phyloP scores from a whole-genome alignment of 2,329 filamentous ascomycete genomes.

The Aspergillus sp. region DNA sequence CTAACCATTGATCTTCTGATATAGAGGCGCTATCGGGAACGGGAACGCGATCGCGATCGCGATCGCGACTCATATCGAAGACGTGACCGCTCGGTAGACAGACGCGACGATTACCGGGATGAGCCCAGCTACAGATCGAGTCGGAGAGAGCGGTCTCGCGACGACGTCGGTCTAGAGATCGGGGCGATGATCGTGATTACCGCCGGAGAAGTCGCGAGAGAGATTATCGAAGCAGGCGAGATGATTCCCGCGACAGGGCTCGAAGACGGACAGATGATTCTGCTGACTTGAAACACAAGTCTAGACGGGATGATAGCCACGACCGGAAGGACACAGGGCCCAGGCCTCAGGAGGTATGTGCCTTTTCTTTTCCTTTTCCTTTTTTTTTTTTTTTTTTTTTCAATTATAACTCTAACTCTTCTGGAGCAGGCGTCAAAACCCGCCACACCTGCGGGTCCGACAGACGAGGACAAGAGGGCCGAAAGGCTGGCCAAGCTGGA shows the following conservation, averaged over 20 bases:
- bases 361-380: too few relatives aligned
- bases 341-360: conserved; percentile 52
- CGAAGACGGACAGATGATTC: conserved; percentile 60
- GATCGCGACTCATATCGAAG: conserved; percentile 54
- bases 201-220: conserved; percentile 59
- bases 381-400: too few relatives aligned
- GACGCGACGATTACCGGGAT: conserved; percentile 42
- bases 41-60: conserved; percentile 35
- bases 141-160: conserved; percentile 55
- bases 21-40: conserved; percentile 47
- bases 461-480: conserved; percentile 68
- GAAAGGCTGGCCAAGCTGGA: conserved; percentile 74
- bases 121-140: conserved; percentile 56
- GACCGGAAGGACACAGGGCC: conserved; percentile 46
- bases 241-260: conserved; percentile 61
- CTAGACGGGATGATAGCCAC: conserved; percentile 58
- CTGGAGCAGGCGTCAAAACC: conserved; percentile 46
- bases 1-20: not conserved
- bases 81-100: conserved; percentile 59
- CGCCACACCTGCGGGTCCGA: conserved; percentile 41
- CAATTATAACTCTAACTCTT: conserved; percentile 1
- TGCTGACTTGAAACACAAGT: conserved; percentile 60
- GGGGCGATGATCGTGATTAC: conserved; percentile 50
- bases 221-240: conserved; percentile 61
- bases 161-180: conserved; percentile 52